These are phyloP conservation scores for Theobroma cacao DNA, from an alignment of 345 rosid genomes.

Conservation along the genomic window DNA sequence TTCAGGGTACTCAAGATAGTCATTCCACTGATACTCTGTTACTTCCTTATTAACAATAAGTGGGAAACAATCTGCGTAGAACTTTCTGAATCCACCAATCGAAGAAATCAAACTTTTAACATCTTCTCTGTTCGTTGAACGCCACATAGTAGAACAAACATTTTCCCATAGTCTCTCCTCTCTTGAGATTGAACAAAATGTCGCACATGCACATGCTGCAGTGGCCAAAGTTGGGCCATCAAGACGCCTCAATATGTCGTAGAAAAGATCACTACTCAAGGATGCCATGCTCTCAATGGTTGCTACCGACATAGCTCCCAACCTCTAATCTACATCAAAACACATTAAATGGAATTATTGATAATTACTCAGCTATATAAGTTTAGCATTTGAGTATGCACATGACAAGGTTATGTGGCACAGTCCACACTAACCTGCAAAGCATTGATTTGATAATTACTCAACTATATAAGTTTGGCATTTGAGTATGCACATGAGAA, in stretches of 20 bases:
- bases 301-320: conserved; percentile 28
- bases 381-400: not conserved
- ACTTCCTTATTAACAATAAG: conserved; percentile 73
- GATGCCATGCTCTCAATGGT: conserved; percentile 44
- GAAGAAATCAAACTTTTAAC: conserved; percentile 53
- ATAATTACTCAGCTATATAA: not conserved
- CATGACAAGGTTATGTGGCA: not conserved
- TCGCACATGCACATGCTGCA: conserved; percentile 71
- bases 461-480: too few species aligned
- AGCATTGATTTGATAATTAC: too few species aligned
- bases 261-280: conserved; percentile 59
- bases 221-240: conserved; percentile 72
- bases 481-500: too few species aligned
- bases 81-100: conserved; percentile 74
- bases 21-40: conserved; percentile 49
- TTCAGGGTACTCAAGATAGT: conserved; percentile 51
- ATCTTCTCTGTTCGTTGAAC: conserved; percentile 62
- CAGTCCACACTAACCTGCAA: too few species aligned
- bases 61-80: conserved; percentile 72
- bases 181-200: conserved; percentile 64
- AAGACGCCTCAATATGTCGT: conserved; percentile 71
- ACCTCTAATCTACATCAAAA: conserved; percentile 2
- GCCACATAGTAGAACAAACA: conserved; percentile 77
- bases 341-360: not conserved
- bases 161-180: conserved; percentile 77